Conservation (phyloP, 2,329 filamentous ascomycete genomes). For the Colletotrichum orbiculare region DNA sequence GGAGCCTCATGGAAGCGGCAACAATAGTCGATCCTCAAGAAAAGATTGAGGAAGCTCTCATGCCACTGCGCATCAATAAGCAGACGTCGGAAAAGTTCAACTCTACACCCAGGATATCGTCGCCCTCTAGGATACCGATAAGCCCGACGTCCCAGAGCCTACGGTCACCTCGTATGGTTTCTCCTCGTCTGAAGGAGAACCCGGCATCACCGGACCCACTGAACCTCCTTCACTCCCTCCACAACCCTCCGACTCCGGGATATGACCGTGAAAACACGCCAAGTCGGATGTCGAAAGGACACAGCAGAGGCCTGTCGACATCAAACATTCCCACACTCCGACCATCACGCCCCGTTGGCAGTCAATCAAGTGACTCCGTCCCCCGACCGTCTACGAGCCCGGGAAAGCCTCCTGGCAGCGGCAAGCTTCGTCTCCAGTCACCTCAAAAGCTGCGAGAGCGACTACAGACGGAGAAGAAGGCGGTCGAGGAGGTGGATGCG, state of each 20-base stretch:
- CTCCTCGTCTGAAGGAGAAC: slow-evolving; percentile 59
- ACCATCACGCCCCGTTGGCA: slow-evolving; percentile 48
- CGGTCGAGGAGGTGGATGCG: slow-evolving; percentile 76
- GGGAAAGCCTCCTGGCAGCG: slow-evolving; percentile 53
- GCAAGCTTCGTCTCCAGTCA: slow-evolving; percentile 75
- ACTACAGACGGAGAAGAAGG: slow-evolving; percentile 82
- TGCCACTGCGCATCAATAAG: slow-evolving; percentile 64
- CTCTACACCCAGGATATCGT: slow-evolving; percentile 58
- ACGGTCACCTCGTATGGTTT: slow-evolving; percentile 49
- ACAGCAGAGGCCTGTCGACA: slow-evolving; percentile 63
- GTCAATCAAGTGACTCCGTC: slow-evolving; percentile 40
- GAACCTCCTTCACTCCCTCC: slow-evolving; percentile 17
- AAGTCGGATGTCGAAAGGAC: slow-evolving; percentile 40
- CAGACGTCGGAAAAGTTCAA: slow-evolving; percentile 68
- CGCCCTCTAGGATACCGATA: slow-evolving; percentile 63
- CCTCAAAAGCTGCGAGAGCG: slow-evolving; percentile 85
- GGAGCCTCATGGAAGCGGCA: slow-evolving; percentile 72
- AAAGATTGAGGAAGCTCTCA: slow-evolving; percentile 50
- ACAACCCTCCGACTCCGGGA: slow-evolving; percentile 8
- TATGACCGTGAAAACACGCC: slow-evolving; percentile 25
- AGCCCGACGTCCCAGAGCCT: slow-evolving; percentile 57
- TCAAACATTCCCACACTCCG: slow-evolving; percentile 67
- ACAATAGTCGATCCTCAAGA: slow-evolving; percentile 57
- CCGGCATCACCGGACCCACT: slow-evolving; percentile 37
- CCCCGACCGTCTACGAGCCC: slow-evolving; percentile 47